Conservation (phyloP, 1,139 yeast genomes). For the Blastobotrys proliferans region DNA sequence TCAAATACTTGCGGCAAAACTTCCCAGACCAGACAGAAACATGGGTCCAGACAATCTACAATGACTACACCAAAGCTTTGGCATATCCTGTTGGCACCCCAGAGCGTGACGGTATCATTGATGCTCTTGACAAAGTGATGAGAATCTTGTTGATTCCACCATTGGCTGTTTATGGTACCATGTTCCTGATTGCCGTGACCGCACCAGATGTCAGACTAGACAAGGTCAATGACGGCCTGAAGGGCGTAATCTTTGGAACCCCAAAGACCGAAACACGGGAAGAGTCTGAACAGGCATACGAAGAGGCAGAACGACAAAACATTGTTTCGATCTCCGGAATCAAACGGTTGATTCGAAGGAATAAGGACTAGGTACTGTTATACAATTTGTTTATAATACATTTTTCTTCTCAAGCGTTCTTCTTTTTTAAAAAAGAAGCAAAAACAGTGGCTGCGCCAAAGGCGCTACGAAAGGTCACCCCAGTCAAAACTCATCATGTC, state of each 20-base stretch:
- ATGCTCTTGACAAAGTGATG: constrained; percentile 14
- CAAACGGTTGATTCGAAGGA: too few relatives aligned
- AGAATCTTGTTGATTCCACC: constrained; percentile 17
- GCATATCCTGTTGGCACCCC: constrained; percentile 12
- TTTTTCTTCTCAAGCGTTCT: too few relatives aligned
- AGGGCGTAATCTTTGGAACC: constrained; percentile 8
- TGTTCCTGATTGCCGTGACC: constrained; percentile 14
- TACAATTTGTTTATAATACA: too few relatives aligned
- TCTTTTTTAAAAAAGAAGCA: too few relatives aligned
- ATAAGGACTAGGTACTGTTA: too few relatives aligned
- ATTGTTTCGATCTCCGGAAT: too few relatives aligned
- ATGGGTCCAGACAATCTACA: constrained; percentile 13
- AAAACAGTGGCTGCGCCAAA: too few relatives aligned
- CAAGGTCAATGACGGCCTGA: constrained; percentile 8
- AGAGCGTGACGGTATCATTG: constrained; percentile 13
- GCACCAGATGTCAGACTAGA: constrained; percentile 13
- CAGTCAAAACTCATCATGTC: too few relatives aligned
- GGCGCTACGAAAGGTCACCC: too few relatives aligned
- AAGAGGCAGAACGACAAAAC: too few relatives aligned
- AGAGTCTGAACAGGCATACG: not conserved
- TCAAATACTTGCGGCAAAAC: constrained; percentile 12
- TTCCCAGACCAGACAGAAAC: constrained; percentile 11
- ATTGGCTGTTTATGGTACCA: constrained; percentile 13
- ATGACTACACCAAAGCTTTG: constrained; percentile 16
- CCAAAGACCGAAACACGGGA: not conserved